Evolutionary conservation across 2,329 filamentous ascomycete genomes (phyloP), one percentile per base, ranked within the genome.

Genomic region (Trichoderma aggressivum): DNA sequence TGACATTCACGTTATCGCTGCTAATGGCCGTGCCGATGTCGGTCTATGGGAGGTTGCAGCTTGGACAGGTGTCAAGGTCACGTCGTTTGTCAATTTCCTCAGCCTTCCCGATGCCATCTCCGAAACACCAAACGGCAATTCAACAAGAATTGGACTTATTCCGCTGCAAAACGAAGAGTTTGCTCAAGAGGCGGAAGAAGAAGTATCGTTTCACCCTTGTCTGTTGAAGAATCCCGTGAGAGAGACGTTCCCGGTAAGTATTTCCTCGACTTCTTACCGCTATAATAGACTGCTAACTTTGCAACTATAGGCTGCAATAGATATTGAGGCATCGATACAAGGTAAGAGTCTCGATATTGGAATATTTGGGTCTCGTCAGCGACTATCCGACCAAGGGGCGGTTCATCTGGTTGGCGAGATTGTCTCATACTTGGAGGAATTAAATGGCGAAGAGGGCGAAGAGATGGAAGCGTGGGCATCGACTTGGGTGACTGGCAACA

Each of bases 41-140:
- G 89, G 89, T 1, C 81, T 97, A 1, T 88, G 88, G 82, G 90
- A 97, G 78, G 90, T 97, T 47, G 80, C 84, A 24, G 80, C 85
- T 18, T 97, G 94, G 94, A 95, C 92, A 0, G 91, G 91, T 0
- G 81, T 94, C 2, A 83, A 80, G 68, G 80, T 97, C 1, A 87
- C 92, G 75, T 89, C 87, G 0, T 95, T 93, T 81, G 89, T 97
- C 75, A 98, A 98, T 78, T 96, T 97, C 74, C 80, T 97, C 21
- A 89, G 85, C 65, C 79, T 89, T 6, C 86, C 86, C 0, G 71
- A 73, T 8, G 53, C 69, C 16, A 21, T 39, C 2, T 7, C 24
- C 14, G 30, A 10, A 32, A 21, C 36, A 28, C n/a, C 2, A 30
- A 72, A 5, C 55, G 63, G 28, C 0, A 21, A 14, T 1, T 16